Base-by-base conservation (phyloP, 179 eudicot genomes). In the Heliamphora pulchella region DNA sequence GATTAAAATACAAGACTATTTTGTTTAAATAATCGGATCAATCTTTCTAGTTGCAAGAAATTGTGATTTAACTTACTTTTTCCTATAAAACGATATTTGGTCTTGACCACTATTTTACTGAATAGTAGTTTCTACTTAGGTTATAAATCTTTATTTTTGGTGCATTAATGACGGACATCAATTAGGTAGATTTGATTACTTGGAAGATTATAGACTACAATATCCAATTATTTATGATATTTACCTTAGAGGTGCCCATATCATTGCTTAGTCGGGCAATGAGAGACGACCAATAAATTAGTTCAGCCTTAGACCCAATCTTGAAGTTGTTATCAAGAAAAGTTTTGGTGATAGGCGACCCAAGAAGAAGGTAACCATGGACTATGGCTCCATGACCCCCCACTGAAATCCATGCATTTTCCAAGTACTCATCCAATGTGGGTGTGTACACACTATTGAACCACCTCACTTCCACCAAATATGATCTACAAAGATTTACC, bases 211-310 rank as follows among this genome's bases (percentile, higher is more conserved):
- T 31, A 31, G 31, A 31, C 0, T 31, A 31, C 31, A 31, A 31
- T 31, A 31, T 31, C 31, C 31, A 31, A 31, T 31, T 31, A 31
- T 2, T 15, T 1, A 14, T 48, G 3, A 0, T 8, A 58, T 75
- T 78, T 86, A 88, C 90, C 17, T 54, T 59, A 20, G 86, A 78
- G 31, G 87, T 84, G 18, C 86, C 89, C 1, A 84, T 55, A 78
- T 86, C 90, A 85, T 85, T 82, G 69, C 86, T 81, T 3, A 88
- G 84, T 22, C 85, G 84, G 58, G 84, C 50, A 31, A 87, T 72
- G 8, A 87, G 55, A 1, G 90, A 87, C 17, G 87, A 59, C 76
- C 79, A 69, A 59, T 84, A 85, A 11, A 86, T 75, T 0, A 78
- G 80, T 0, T 75, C 81, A 31, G 31, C 31, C 31, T 31, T 31